Evolutionary conservation across 139 green algal species (phyloP).

Genomic region (Monoraphidium neglectum): DNA sequence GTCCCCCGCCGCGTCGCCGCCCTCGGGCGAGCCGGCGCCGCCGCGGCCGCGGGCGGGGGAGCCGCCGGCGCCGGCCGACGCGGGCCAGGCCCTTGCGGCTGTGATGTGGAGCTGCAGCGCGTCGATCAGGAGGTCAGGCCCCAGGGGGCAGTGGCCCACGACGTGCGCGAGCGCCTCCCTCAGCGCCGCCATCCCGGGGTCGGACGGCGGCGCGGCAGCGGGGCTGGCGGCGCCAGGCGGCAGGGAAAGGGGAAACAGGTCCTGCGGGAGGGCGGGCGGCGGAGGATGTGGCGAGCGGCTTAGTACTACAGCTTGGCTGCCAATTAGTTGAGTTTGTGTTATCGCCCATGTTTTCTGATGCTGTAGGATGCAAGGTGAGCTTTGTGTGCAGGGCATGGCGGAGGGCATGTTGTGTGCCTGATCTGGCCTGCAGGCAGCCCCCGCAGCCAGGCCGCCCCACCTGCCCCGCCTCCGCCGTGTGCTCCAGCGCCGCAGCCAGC

Average conservation of each 20-base stretch:
- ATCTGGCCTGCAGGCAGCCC: too few species aligned
- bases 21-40: neutral
- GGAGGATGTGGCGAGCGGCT: slow-evolving; percentile 4
- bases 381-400: too few species aligned
- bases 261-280: neutral
- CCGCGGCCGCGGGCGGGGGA: neutral
- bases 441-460: neutral
- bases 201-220: neutral
- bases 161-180: slow-evolving; percentile 17
- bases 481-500: slow-evolving; percentile 14
- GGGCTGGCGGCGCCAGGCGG: neutral
- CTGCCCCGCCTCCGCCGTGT: neutral
- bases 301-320: neutral
- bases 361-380: too few species aligned
- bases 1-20: neutral
- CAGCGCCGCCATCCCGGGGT: neutral
- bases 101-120: slow-evolving; percentile 30
- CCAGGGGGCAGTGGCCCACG: slow-evolving; percentile 13
- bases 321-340: slow-evolving; percentile 6
- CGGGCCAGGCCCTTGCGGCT: neutral
- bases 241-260: neutral
- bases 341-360: too few species aligned
- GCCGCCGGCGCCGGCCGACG: neutral
- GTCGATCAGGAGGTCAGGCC: slow-evolving; percentile 15
- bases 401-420: too few species aligned